These are phyloP conservation scores for Kluyveromyces nonfermentans DNA, from an alignment of 805 yeast species.

Conservation along the genomic window DNA sequence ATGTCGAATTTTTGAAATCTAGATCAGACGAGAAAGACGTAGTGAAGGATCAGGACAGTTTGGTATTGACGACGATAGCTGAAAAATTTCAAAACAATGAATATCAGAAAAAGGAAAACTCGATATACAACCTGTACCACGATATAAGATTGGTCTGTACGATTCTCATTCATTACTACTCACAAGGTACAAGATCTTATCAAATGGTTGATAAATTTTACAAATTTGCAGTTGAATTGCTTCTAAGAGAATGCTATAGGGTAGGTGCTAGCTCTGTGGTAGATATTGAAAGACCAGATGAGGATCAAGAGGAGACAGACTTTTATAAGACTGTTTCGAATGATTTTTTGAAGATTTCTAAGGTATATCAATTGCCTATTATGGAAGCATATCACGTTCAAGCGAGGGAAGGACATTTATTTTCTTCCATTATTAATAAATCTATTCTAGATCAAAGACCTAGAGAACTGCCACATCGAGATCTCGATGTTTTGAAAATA, in stretches of 20 bases:
- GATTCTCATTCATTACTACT: conserved; percentile 36
- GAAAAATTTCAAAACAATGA: conserved; percentile 31
- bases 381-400: conserved; percentile 58
- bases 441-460: conserved; percentile 71
- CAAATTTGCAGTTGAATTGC: conserved; percentile 50
- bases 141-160: conserved; percentile 54
- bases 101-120: conserved; percentile 31
- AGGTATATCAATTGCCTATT: conserved; percentile 40
- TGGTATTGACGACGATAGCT: conserved; percentile 33
- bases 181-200: conserved; percentile 42
- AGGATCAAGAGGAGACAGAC: conserved; percentile 24
- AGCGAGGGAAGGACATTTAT: conserved; percentile 65
- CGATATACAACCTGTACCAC: conserved; percentile 52
- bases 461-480: conserved; percentile 53
- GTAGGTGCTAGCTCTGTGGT: conserved; percentile 28
- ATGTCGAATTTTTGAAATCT: conserved; percentile 29
- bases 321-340: conserved; percentile 36
- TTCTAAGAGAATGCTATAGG: conserved; percentile 51
- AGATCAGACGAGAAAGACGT: conserved; percentile 14
- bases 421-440: conserved; percentile 60
- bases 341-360: conserved; percentile 54
- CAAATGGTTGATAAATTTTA: conserved; percentile 51
- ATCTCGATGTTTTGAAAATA: conserved; percentile 53
- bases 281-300: conserved; percentile 13
- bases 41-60: conserved; percentile 17